Conservation (phyloP, 2,329 filamentous ascomycete species). For the Fusarium equiseti region DNA sequence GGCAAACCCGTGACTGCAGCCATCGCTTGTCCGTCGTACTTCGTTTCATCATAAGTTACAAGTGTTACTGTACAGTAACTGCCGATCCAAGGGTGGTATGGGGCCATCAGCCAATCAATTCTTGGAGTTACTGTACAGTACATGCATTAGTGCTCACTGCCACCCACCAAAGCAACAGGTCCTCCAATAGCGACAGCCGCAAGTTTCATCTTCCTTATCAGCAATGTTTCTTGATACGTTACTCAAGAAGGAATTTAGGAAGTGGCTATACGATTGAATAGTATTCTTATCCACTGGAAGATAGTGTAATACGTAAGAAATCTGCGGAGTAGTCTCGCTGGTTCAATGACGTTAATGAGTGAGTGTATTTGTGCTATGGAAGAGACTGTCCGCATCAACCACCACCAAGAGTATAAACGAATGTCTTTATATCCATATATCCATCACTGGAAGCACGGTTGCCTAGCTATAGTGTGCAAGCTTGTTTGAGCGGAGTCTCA, state of each 20-base stretch:
- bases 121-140: slow-evolving; percentile 21
- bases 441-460: background rate
- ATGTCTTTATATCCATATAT: background rate
- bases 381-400: background rate
- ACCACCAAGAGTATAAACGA: background rate
- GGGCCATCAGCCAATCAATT: background rate
- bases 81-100: background rate
- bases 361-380: background rate
- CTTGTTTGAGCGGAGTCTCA: background rate
- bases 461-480: too few species aligned
- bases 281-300: accelerated
- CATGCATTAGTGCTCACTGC: slow-evolving; percentile 18
- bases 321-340: background rate
- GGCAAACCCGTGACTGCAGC: background rate
- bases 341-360: background rate
- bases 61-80: slow-evolving; percentile 15
- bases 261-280: background rate
- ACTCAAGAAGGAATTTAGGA: too few species aligned
- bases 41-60: background rate
- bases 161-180: background rate
- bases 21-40: background rate
- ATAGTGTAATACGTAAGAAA: background rate
- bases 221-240: background rate
- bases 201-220: background rate
- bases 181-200: background rate